phyloP scores from a whole-genome alignment of 306 rosid species.

The Hippophae tibetana region DNA sequence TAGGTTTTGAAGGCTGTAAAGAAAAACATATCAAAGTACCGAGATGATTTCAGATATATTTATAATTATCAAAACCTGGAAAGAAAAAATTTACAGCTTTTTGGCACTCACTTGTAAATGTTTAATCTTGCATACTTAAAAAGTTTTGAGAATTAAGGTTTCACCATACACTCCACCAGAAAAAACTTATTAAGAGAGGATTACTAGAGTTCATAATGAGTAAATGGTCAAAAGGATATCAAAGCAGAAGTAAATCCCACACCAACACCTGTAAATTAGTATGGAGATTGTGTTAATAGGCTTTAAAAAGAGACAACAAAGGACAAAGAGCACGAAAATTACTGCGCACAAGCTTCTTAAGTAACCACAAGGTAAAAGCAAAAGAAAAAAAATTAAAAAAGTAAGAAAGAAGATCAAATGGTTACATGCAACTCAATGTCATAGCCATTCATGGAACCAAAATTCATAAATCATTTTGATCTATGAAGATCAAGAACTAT shows the following conservation, averaged over 20 bases:
- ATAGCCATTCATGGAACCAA: no score
- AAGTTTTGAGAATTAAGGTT: constrained; percentile 75
- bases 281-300: constrained; percentile 20
- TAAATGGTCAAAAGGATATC: constrained; percentile 64
- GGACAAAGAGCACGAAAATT: not conserved
- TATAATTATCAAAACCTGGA: constrained; percentile 10
- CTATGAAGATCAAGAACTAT: constrained; percentile 4
- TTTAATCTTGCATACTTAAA: constrained; percentile 98
- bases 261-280: constrained; percentile 75
- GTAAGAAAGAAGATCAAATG: no score
- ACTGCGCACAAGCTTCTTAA: no score
- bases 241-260: constrained; percentile 97
- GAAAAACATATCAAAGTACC: constrained; percentile 13
- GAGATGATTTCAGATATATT: constrained; percentile 20
- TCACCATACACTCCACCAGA: constrained; percentile 19
- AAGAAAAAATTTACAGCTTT: constrained; percentile 7
- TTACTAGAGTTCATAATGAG: constrained; percentile 13
- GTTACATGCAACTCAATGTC: no score
- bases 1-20: constrained; percentile 85
- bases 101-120: constrained; percentile 73
- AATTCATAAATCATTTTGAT: no score
- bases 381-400: no score
- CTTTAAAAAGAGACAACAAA: constrained; percentile 8
- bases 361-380: no score
- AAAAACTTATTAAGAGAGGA: constrained; percentile 5